Base-by-base conservation (phyloP, 306 rosid species). In the Prunus mongolica region DNA sequence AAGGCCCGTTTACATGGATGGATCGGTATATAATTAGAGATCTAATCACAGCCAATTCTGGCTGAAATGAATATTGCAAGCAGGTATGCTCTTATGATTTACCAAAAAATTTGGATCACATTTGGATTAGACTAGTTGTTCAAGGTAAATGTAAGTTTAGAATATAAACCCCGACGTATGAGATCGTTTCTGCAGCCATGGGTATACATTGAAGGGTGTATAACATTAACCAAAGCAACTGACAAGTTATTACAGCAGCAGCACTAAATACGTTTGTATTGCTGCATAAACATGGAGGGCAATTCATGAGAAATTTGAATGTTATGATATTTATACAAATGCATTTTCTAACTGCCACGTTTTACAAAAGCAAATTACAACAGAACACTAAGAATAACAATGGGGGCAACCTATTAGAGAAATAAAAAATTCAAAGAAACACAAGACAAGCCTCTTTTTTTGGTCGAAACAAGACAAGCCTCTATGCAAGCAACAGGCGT, bases 321-420 rank as follows among this genome's bases (percentile, higher is more conserved):
- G 20, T 76, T 69, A 81, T 79, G 78, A 76, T 57, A 79, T 66
- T 54, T 66, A 74, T 65, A 85, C 79, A 84, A 78, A 73, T 55
- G 82, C 79, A 71, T 82, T 87, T 70, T 50, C 63, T 79, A 83
- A 84, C 74, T 69, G 75, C 79, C 63, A 80, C 81, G 82, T 46
- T 77, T 82, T 76, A 90, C 84, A 64, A 70, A 86, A 85, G 65
- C 61, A 66, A 56, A 71, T 72, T 46, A 72, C 47, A 79, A 71
- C 60, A 76, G 32, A 71, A 11, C 86, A 81, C 72, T 73, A 80
- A 72, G 68, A 65, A 83, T 76, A 86, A 65, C 78, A 81, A 72
- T 67, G 45, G 82, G 34, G 34, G 19, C 57, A 89, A 87, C 86
- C 86, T 80, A 77, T 74, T 78, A 71, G 81, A 78, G 72, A 32